Evolutionary conservation across 208 protist genomes (phyloP).

Genomic region (Borovskyia barvae): DNA sequence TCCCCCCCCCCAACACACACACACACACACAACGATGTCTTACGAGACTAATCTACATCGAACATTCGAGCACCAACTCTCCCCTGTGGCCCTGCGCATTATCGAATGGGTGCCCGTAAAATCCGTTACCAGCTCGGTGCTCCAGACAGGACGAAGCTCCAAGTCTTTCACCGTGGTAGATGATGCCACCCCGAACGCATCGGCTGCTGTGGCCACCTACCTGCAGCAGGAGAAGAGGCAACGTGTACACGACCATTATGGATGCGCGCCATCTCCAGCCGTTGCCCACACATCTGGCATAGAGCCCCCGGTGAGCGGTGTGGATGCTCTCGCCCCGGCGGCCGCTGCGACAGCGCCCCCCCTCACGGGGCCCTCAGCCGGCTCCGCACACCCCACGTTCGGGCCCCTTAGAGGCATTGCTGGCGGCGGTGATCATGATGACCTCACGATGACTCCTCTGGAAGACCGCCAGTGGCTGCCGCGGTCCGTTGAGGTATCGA

Average conservation of each 20-base stretch:
- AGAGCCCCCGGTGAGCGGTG: neutral
- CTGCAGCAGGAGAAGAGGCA: slow-evolving; percentile 12
- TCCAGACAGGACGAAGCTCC: slow-evolving; percentile 6
- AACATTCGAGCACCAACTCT: slow-evolving; percentile 80
- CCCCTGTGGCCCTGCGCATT: slow-evolving; percentile 40
- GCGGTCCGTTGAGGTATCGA: too few species aligned
- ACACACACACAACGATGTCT: slow-evolving; percentile 23
- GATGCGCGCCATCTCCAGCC: neutral
- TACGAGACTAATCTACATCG: slow-evolving; percentile 62
- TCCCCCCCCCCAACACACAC: neutral
- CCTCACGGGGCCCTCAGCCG: too few species aligned
- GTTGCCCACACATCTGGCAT: neutral
- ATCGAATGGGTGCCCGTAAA: slow-evolving; percentile 63
- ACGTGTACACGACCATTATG: neutral
- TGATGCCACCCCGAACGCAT: slow-evolving; percentile 2
- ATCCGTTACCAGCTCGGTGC: slow-evolving; percentile 19
- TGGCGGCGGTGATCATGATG: too few species aligned
- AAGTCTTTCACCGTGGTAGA: slow-evolving; percentile 8
- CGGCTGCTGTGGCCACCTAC: slow-evolving; percentile 2
- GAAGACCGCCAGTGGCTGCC: too few species aligned
- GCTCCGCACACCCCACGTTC: too few species aligned
- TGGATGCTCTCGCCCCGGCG: neutral
- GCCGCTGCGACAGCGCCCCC: neutral
- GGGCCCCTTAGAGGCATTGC: too few species aligned
- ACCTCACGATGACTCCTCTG: too few species aligned